Conservation (phyloP, 768 basidiomycete genomes). For the Tylopilus felleus region DNA sequence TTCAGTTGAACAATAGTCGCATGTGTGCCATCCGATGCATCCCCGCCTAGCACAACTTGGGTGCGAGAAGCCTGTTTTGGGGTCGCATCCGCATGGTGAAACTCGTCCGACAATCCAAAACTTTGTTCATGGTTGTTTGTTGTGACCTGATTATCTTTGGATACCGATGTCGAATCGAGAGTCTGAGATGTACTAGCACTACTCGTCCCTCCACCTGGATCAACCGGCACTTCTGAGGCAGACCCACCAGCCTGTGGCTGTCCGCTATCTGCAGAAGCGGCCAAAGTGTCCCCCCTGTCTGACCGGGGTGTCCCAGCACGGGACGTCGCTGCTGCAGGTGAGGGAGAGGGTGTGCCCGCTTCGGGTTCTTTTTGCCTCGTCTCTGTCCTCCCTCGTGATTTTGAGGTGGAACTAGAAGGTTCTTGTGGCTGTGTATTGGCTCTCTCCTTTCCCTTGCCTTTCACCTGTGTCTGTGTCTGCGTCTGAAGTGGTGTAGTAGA, state of each 20-base stretch:
- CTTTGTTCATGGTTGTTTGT: neutral
- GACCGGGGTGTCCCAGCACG: constrained; percentile 18
- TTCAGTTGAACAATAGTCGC: neutral
- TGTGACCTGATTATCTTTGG: neutral
- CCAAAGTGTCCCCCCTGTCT: constrained; percentile 5
- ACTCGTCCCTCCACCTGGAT: constrained; percentile 21
- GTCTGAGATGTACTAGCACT: neutral
- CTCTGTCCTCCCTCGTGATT: constrained; percentile 9
- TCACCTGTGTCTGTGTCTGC: neutral
- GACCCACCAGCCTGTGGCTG: neutral
- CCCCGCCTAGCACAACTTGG: neutral
- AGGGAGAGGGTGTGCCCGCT: neutral
- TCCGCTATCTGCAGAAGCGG: neutral
- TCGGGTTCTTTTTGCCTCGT: constrained; percentile 8
- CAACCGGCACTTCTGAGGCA: constrained; percentile 10
- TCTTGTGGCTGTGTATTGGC: constrained; percentile 3
- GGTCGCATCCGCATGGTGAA: constrained; percentile 9
- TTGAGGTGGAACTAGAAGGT: neutral
- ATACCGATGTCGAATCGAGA: constrained; percentile 3
- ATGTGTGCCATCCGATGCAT: neutral
- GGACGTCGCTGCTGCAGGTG: constrained; percentile 3
- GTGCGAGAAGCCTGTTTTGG: constrained; percentile 15
- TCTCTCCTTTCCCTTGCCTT: constrained; percentile 25
- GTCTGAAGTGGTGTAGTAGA: neutral
- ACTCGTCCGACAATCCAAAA: neutral